Evolutionary conservation across 495 filamentous ascomycete species (phyloP), one percentile per base, ranked within the genome.

Genomic region (Neurospora tetrasperma): DNA sequence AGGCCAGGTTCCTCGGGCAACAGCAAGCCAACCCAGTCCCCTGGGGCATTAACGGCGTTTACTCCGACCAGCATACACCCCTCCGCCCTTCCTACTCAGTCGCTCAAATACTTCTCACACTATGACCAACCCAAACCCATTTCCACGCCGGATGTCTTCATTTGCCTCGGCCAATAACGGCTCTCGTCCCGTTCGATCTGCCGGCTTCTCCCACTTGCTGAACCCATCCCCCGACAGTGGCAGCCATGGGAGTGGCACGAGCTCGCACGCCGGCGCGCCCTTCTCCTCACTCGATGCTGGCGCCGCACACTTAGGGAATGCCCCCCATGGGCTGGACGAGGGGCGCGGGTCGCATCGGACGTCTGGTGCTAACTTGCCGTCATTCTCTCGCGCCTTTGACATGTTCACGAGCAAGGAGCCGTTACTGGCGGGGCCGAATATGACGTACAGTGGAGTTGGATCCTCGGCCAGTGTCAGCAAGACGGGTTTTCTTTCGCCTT

Each of bases 401-500:
- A 78, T 80, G 70, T 84, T 85, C 74, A 81, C 85, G 48, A 72
- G 62, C 74, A 78, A 77, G 54, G 77, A 81, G 11, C 71, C 75
- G 69, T 78, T 82, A 44, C 76, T 77, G 27, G 27, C 14, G 59
- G 43, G 20, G 18, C 59, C 16, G 75, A 77, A 4, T 80, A 83
- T 66, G 54, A 35, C 27, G 35, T 66, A 66, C 35, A 66, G 7
- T 18, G 76, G 80, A 42, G 46, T 74, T 14, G 71, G 71, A 70
- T 75, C 72, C 70, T 76, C 71, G 38, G 78, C 44, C 74, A 79
- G 12, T 74, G 79, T 75, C 20, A 75, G 71, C 42, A 78, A 74
- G 40, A 74, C 74, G 4, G 71, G 73, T 12, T 93, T 93, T 84
- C 90, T 97, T 76, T 88, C 88, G 38, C 94, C 94, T 7, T 93